phyloP scores from a whole-genome alignment of 768 basidiomycete species.

The Ephemerocybe angulata region DNA sequence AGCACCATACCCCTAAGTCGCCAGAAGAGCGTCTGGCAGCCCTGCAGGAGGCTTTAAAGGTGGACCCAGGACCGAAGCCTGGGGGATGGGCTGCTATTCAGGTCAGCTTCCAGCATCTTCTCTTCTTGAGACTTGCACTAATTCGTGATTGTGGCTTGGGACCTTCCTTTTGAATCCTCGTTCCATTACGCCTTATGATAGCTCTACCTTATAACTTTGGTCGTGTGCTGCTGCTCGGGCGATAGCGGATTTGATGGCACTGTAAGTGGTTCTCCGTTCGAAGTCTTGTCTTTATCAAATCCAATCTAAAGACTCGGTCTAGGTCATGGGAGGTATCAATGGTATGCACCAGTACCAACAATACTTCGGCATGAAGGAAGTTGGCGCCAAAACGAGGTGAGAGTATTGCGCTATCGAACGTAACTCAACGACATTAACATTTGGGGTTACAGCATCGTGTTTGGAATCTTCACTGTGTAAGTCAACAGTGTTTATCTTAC shows the following conservation, averaged over 20 bases:
- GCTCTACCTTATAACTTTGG: slow-evolving; percentile 46
- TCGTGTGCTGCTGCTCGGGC: slow-evolving; percentile 47
- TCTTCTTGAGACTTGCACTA: background rate
- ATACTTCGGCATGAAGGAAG: slow-evolving; percentile 43
- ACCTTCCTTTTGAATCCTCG: background rate
- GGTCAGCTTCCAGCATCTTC: slow-evolving; percentile 18
- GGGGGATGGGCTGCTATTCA: slow-evolving; percentile 36
- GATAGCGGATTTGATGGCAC: slow-evolving; percentile 55
- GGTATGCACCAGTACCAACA: slow-evolving; percentile 45
- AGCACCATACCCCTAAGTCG: slow-evolving; percentile 20
- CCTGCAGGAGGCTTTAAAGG: slow-evolving; percentile 35
- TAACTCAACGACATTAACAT: background rate
- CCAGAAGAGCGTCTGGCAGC: slow-evolving; percentile 39
- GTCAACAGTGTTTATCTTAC: slow-evolving; percentile 10
- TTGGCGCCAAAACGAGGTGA: slow-evolving; percentile 42
- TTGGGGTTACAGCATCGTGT: slow-evolving; percentile 37
- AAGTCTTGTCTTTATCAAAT: background rate
- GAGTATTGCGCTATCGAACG: slow-evolving; percentile 1
- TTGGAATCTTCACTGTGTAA: slow-evolving; percentile 51
- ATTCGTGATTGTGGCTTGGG: background rate
- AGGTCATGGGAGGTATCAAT: slow-evolving; percentile 55
- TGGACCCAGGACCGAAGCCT: slow-evolving; percentile 40
- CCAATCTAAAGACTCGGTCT: background rate
- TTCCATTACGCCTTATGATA: slow-evolving; percentile 16
- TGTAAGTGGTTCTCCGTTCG: slow-evolving; percentile 24